Evolutionary conservation across 2,329 filamentous ascomycete genomes (phyloP).

Genomic region (Pseudomassariella vexata): DNA sequence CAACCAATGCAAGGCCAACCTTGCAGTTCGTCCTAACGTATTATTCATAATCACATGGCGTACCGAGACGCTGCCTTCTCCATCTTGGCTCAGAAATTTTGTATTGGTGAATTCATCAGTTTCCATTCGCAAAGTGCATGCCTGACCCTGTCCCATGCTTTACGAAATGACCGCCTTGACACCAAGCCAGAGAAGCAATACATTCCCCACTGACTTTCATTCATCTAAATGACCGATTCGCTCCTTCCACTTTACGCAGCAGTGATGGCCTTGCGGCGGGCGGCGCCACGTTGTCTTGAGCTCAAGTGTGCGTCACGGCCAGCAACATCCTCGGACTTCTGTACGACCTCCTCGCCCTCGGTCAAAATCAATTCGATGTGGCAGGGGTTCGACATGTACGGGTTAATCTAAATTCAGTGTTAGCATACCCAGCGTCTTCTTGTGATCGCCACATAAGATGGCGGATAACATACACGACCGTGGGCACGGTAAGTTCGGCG

Average conservation of each 20-base stretch:
- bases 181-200: constrained; percentile 29
- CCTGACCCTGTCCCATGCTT: constrained; percentile 31
- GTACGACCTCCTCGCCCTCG: constrained; percentile 91
- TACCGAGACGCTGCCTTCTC: too few species aligned
- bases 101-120: constrained; percentile 5
- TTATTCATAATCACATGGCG: too few species aligned
- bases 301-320: constrained; percentile 66
- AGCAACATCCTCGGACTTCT: constrained; percentile 72
- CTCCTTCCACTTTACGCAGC: constrained; percentile 44
- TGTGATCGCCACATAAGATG: background rate
- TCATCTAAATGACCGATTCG: constrained; percentile 17
- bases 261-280: constrained; percentile 58
- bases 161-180: constrained; percentile 28
- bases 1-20: too few species aligned
- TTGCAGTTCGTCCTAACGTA: too few species aligned
- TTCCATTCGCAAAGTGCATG: constrained; percentile 22
- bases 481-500: constrained; percentile 99
- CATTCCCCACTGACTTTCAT: constrained; percentile 20
- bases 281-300: constrained; percentile 85
- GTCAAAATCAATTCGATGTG: constrained; percentile 99
- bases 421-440: too few species aligned
- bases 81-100: constrained; percentile 6
- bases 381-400: constrained; percentile 99
- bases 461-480: constrained; percentile 78
- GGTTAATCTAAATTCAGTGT: constrained; percentile 76